phyloP scores from a whole-genome alignment of 1,139 yeast species.

The Meyerozyma sp. region DNA sequence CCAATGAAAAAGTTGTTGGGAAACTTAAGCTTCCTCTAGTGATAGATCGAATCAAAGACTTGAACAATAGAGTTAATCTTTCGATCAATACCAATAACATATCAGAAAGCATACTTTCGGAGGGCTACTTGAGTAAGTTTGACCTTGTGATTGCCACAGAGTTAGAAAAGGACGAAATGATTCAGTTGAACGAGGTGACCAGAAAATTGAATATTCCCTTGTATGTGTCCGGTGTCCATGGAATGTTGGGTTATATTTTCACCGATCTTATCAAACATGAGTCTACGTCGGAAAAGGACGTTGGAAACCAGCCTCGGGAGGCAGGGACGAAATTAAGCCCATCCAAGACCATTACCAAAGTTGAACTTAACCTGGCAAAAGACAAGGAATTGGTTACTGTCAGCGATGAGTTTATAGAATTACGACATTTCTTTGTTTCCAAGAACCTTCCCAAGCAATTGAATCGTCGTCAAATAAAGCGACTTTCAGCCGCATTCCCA shows the following conservation, averaged over 20 bases:
- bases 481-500: constrained; percentile 59
- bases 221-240: constrained; percentile 66
- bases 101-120: constrained; percentile 6
- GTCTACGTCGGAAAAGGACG: constrained; percentile 34
- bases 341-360: constrained; percentile 48
- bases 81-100: constrained; percentile 34
- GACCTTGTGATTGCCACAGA: constrained; percentile 78
- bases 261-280: constrained; percentile 70
- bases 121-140: constrained; percentile 50
- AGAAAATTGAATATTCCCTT: constrained; percentile 58
- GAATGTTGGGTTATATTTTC: constrained; percentile 77
- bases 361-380: constrained; percentile 24
- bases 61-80: constrained; percentile 72
- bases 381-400: constrained; percentile 52
- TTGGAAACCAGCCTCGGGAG: constrained; percentile 48
- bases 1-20: constrained; percentile 49
- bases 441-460: constrained; percentile 39
- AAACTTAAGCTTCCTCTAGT: constrained; percentile 51
- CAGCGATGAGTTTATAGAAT: constrained; percentile 45
- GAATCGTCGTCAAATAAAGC: constrained; percentile 51
- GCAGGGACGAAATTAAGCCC: constrained; percentile 41
- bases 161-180: constrained; percentile 36
- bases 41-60: constrained; percentile 50
- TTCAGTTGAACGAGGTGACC: constrained; percentile 46
- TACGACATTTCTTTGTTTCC: constrained; percentile 27